A percentile compares a stretch with the other conserved stretches of the same genome.
phyloP scores from a whole-genome alignment of 106 monocot species.

The Dioscorea alata region DNA sequence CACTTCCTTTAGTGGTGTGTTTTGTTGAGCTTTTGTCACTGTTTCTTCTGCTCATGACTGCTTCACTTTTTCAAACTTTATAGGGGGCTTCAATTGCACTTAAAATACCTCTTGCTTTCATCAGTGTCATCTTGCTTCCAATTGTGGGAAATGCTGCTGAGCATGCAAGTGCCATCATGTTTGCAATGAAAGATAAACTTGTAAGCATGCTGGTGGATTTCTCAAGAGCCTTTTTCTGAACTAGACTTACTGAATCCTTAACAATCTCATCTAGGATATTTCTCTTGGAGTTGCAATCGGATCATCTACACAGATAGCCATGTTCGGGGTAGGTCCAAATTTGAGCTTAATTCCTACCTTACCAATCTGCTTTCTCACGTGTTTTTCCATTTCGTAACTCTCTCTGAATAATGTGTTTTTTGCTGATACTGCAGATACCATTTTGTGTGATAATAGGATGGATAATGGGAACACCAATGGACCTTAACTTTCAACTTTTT shows the following conservation, averaged over 20 bases:
- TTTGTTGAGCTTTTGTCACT: no score
- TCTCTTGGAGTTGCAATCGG: constrained; percentile 82
- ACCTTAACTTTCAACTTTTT: constrained; percentile 74
- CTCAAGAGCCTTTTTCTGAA: not conserved
- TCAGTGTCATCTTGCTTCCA: constrained; percentile 74
- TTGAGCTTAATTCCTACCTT: no score
- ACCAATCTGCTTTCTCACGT: no score
- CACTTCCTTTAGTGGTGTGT: no score
- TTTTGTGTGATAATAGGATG: constrained; percentile 60
- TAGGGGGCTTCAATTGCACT: constrained; percentile 64
- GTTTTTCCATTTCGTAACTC: no score
- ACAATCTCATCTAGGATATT: constrained; percentile 37
- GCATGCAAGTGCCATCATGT: constrained; percentile 73
- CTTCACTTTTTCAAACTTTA: not conserved
- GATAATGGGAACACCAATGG: constrained; percentile 73
- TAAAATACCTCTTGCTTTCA: constrained; percentile 67
- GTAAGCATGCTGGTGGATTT: constrained; percentile 21
- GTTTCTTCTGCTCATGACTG: no score
- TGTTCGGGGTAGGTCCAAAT: constrained; percentile 58
- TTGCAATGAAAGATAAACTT: constrained; percentile 82
- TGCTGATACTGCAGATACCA: constrained; percentile 45
- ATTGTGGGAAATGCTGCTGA: constrained; percentile 82
- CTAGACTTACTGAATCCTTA: not conserved
- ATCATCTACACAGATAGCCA: constrained; percentile 83
- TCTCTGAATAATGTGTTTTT: no score